Base-by-base conservation (phyloP, 1,284 basidiomycete genomes). In the Cryptococcus sp. region DNA sequence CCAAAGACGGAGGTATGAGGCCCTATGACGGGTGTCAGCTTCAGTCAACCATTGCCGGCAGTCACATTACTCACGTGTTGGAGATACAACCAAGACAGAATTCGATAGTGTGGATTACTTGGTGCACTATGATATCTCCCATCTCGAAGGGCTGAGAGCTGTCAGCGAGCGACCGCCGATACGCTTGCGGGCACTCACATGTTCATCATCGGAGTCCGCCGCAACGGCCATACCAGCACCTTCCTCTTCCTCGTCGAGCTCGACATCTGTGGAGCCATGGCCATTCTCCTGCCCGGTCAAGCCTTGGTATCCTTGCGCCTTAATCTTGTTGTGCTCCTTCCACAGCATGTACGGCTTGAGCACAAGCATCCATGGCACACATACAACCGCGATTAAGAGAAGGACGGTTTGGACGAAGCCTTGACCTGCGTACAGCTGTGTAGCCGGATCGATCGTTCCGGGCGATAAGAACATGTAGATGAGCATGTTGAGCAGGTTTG, bases 71-170 rank as follows among this genome's bases (percentile, higher is more conserved):
- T 64, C 48, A 75, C 66, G 96, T 99, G 81, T 99, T 97, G 65
- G 96, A 99, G 75, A 99, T 97, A 79, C 95, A 97, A 20, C 94
- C 77, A 88, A 99, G 85, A 76, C 95, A 98, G 82, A 98, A 99
- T 81, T 99, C 96, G 79, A 97, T 97, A 25, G 94, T 96, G 79
- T 95, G 93, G 71, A 99, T 99, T 64, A 96, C 84, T 78, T 98
- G 95, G 81, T 99, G 93, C 60, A 99, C 91, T 45, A 96, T 85
- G 50, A 97, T 86, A 80, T 99, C 95, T 72, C 93, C 84, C 78
- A 98, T 91, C 74, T 97, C 93, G 76, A 84, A 84, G 39, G 77
- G 75, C 72, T 93, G 85, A 10, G 52, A 87, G 80, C 73, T 87
- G 62, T 61, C 49, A 66, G 57, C 52, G 50, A 38, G 43, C 54